phyloP scores from a whole-genome alignment of 1,284 basidiomycete genomes.

The Volvariella volvacea region DNA sequence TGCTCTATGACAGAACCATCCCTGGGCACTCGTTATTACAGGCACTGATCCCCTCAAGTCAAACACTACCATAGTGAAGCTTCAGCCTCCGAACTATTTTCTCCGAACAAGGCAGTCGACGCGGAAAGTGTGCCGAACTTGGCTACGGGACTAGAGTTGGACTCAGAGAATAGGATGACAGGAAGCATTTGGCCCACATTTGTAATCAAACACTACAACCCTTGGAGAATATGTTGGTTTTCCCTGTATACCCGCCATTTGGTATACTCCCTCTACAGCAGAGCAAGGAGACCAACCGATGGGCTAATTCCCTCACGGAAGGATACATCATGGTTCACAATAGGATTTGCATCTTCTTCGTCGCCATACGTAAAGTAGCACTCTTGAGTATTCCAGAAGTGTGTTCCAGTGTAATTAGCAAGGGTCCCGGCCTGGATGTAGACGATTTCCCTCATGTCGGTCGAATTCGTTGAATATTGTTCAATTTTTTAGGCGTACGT shows the following conservation, averaged over 20 bases:
- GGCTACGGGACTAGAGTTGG: conserved; percentile 28
- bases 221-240: conserved; percentile 55
- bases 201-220: conserved; percentile 57
- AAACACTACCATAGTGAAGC: conserved; percentile 23
- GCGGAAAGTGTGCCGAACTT: conserved; percentile 57
- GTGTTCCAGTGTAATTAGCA: conserved; percentile 65
- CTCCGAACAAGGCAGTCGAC: conserved; percentile 30
- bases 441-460: conserved; percentile 67
- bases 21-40: conserved; percentile 28
- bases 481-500: no score
- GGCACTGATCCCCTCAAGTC: background rate
- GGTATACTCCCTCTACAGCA: no score
- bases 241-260: no score
- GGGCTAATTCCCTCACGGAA: conserved; percentile 53
- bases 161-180: background rate
- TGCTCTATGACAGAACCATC: conserved; percentile 41
- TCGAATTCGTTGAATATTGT: no score
- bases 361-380: conserved; percentile 46
- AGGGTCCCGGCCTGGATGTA: conserved; percentile 66
- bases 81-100: conserved; percentile 18
- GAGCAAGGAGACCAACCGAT: conserved; percentile 27
- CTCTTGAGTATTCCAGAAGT: conserved; percentile 79
- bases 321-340: conserved; percentile 49
- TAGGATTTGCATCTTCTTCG: conserved; percentile 34
- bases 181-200: conserved; percentile 35